Evolutionary conservation across 2,329 filamentous ascomycete genomes (phyloP), one percentile per base, ranked within the genome.

Genomic region (Clarireedia homoeocarpa): DNA sequence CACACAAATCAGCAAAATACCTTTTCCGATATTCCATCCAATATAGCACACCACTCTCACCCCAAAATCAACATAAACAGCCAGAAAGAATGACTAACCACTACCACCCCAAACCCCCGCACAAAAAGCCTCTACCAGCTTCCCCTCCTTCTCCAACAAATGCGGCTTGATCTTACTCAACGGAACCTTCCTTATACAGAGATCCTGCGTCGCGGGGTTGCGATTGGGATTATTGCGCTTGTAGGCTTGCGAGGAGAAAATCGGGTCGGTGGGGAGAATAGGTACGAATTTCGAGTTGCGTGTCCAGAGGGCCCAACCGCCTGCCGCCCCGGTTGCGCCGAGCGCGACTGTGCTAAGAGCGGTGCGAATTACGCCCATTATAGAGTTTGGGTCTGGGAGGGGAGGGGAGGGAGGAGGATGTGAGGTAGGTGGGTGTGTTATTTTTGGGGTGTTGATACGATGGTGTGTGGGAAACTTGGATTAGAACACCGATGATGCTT

Each of bases 131-230:
- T 67, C 66, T 0, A 62, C 58, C 77, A 76, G 55, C 82, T 83
- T 60, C 79, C 78, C 85, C 81, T 89, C 77, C 76, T 66, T 80
- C 81, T 85, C 74, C 14, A 88, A 71, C 53, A 89, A 72, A 60
- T 85, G 80, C 0, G 85, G 84, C 30, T 80, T 78, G 59, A 90
- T 81, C 65, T 83, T 81, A 48, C 72, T 73, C 49, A 90, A 67
- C 0, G 85, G 82, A 0, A 89, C 76, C 38, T 75, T 77, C 61
- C 82, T 80, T 61, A 87, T 73, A 63, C 80, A 84, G 10, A 86
- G 71, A 66, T 90, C 86, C 56, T 86, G 78, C 0, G 79, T 80
- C 0, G 79, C 74, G 0, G 84, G 80, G 68, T 88, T 87, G 34
- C 74, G 71, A 44, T 78, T 75, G 1, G 82, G 80, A 64, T 89